Base-by-base conservation (phyloP, 345 rosid species). In the Cardiospermum halicacabum region DNA sequence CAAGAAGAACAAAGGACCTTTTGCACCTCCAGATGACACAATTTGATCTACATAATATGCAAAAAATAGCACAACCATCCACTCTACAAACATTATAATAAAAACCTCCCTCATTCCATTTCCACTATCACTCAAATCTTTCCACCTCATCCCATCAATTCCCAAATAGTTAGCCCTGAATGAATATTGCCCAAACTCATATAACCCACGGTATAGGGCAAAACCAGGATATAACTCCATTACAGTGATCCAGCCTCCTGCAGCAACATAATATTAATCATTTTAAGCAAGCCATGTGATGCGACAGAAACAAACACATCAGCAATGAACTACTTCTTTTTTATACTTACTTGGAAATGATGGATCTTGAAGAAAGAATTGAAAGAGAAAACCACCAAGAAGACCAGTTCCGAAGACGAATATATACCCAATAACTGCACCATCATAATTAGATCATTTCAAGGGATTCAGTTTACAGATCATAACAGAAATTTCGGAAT, bases 171-270 rank as follows among this genome's bases (percentile, higher is more conserved):
- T 63, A 18, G 86, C 94, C 1, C 5, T 54, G 27, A 82, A 72
- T 45, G 97, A 63, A 66, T 80, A 85, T 43, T 76, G 78, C 0
- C 85, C 76, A 26, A 93, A 82, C 75, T 93, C 96, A 12, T 90
- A 93, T 62, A 93, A 58, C n/a, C 98, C 97, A 43, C 97, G 97
- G 53, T 61, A 88, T 21, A 93, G 66, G 64, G 96, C 67, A 53
- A 90, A 93, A 42, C 97, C 96, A 22, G 98, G 98, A 78, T 75
- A 93, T 43, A 93, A 37, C 83, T 93, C 94, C 85, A 93, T 32
- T n/a, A 74, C 64, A 42, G 73, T 60, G 61, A 90, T 75, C 96
- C 92, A 85, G 26, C 69, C 68, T 69, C 85, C 98, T 93, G 73
- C 56, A 78, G 63, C 32, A 69, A 58, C 49, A 68, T 42, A 75